These are phyloP conservation scores for Santalum album DNA, from an alignment of 164 flowering plant genomes.

Conservation along the genomic window DNA sequence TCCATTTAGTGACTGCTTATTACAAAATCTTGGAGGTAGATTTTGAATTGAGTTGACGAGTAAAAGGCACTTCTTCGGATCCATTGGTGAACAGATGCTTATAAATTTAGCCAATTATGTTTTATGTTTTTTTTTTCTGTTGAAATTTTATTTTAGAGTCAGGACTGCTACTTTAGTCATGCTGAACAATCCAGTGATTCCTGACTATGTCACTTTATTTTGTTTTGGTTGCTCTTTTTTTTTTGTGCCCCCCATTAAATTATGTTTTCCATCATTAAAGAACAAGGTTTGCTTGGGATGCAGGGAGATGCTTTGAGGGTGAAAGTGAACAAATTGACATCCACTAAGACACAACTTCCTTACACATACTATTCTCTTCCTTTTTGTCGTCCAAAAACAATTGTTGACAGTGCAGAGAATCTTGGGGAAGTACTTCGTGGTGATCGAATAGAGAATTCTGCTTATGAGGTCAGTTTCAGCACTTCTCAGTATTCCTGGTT, in stretches of 20 bases:
- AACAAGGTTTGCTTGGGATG: background rate
- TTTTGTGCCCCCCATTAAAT: background rate
- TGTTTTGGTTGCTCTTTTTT: background rate
- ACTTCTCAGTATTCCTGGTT: too few species aligned
- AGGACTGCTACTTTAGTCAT: background rate
- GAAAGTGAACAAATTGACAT: constrained; percentile 32
- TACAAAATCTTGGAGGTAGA: too few species aligned
- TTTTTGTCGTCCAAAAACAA: constrained; percentile 23
- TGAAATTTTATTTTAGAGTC: too few species aligned
- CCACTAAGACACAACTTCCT: constrained; percentile 16
- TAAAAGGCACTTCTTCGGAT: too few species aligned
- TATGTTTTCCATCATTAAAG: background rate
- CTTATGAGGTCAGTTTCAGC: constrained; percentile 27
- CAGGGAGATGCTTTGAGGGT: constrained; percentile 29
- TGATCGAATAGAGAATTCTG: constrained; percentile 48
- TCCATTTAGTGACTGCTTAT: too few species aligned
- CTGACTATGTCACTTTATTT: background rate
- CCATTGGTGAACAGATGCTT: too few species aligned
- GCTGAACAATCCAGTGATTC: background rate
- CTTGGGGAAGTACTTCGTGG: constrained; percentile 55
- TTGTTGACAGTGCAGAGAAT: constrained; percentile 48
- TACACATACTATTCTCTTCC: constrained; percentile 39
- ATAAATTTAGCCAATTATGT: too few species aligned
- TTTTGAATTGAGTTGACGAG: too few species aligned
- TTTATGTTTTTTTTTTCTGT: background rate